Base-by-base conservation (phyloP, 2,329 filamentous ascomycete species). In the Neonectria punicea region DNA sequence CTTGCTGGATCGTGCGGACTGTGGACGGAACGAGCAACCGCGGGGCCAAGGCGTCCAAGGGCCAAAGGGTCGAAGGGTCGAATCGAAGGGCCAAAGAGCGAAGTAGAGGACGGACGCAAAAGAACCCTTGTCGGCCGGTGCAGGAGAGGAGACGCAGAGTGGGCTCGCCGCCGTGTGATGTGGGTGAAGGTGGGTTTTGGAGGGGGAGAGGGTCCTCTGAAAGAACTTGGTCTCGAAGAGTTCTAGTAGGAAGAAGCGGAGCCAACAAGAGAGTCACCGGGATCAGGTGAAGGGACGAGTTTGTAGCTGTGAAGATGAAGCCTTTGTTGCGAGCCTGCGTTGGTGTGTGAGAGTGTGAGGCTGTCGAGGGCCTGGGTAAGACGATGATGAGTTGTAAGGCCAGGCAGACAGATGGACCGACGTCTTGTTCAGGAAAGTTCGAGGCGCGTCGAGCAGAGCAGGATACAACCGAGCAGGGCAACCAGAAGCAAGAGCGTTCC, bases 131-230 rank as follows among this genome's bases (percentile, higher is more conserved):
- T 67, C 65, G 28, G 39, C 46, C 22, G 63, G 59, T 44, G 53
- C 34, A 61, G 63, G 51, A 50, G 30, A 30, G 53, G 53, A 46
- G 59, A 46, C 55, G 55, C 20, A 49, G 55, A 46, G 44, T 41
- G 46, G 56, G 46, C 36, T 56, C 53, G 55, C 47, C 56, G 56
- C 56, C 56, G 56, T 58, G 61, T 53, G 65, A 71, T 73, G 71
- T 73, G 71, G 71, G 71, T 70, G 71, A 73, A 61, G 64, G 71
- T 72, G 71, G 71, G 68, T 71, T 73, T 69, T 58, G 59, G 63
- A 61, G 67, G 63, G 63, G 67, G 58, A 68, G 66, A 58, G 61
- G 65, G 61, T 59, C 55, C 59, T 68, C 53, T 61, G 25, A 39
- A 58, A 61, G 58, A 67, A 66, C 58, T 63, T 68, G 61, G 50